Evolutionary conservation across 495 filamentous ascomycete species (phyloP).

Genomic region (Viridothelium virens): DNA sequence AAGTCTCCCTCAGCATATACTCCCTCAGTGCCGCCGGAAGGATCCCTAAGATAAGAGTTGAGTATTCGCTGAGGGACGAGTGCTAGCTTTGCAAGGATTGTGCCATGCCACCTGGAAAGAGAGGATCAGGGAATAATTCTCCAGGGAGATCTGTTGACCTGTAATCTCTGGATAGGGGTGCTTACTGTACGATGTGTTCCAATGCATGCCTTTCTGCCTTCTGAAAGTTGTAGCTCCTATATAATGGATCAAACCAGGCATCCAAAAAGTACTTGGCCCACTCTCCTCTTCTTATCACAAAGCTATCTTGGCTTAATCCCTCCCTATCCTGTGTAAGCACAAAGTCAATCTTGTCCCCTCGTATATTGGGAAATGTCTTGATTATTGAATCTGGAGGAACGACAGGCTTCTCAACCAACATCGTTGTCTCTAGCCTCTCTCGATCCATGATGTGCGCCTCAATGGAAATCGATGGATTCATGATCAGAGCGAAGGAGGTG

Average conservation of each 20-base stretch:
- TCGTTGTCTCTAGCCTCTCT: constrained; percentile 60
- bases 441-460: constrained; percentile 61
- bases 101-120: constrained; percentile 96
- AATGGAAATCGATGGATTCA: constrained; percentile 69
- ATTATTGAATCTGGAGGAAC: constrained; percentile 96
- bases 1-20: constrained; percentile 80
- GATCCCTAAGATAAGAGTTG: constrained; percentile 63
- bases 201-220: constrained; percentile 89
- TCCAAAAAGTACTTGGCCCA: constrained; percentile 92
- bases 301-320: constrained; percentile 67
- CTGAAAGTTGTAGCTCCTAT: constrained; percentile 87
- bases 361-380: constrained; percentile 80
- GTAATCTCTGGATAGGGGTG: not conserved
- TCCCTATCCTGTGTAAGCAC: constrained; percentile 78
- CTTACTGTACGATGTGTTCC: constrained; percentile 45
- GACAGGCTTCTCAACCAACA: constrained; percentile 76
- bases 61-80: constrained; percentile 74
- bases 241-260: constrained; percentile 93
- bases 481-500: constrained; percentile 74
- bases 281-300: constrained; percentile 72
- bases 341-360: constrained; percentile 68
- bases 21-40: constrained; percentile 40
- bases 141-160: not conserved
- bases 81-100: constrained; percentile 78
- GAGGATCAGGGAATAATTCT: constrained; percentile 50